Evolutionary conservation across 2,329 filamentous ascomycete genomes (phyloP).

Genomic region (Fusarium paranaense): DNA sequence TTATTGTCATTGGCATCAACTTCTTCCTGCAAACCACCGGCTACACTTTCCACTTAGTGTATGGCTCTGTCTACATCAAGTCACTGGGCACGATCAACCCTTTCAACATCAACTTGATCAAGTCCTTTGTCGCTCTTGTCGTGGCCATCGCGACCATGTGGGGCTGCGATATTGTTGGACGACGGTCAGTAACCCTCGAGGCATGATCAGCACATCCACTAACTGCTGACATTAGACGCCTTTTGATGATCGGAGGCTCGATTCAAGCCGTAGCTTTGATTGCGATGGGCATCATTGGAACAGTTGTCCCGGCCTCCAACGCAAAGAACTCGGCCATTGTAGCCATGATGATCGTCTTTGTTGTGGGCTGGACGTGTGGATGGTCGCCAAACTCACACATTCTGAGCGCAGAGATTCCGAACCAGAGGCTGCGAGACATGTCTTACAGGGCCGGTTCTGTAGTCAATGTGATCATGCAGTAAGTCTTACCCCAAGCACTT

Average conservation of each 20-base stretch:
- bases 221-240: not conserved
- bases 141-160: not conserved
- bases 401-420: slow-evolving; percentile 48
- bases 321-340: slow-evolving; percentile 27
- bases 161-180: not conserved
- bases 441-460: slow-evolving; percentile 42
- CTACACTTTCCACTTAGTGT: not conserved
- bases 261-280: not conserved
- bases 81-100: not conserved
- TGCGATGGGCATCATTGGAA: not conserved
- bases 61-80: not conserved
- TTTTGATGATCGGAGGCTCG: not conserved
- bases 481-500: not conserved
- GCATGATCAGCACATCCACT: not conserved
- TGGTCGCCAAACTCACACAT: slow-evolving; percentile 50
- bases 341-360: slow-evolving; percentile 44
- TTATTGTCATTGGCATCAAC: not conserved
- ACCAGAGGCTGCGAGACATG: slow-evolving; percentile 46
- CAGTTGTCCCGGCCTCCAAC: not conserved
- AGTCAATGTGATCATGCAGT: slow-evolving; percentile 34
- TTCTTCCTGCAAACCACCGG: not conserved
- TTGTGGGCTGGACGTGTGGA: slow-evolving; percentile 44
- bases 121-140: not conserved
- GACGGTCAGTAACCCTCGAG: not conserved
- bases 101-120: not conserved